Evolutionary conservation across 495 filamentous ascomycete genomes (phyloP), one percentile per base, ranked within the genome.

Genomic region (Tuber brumale): DNA sequence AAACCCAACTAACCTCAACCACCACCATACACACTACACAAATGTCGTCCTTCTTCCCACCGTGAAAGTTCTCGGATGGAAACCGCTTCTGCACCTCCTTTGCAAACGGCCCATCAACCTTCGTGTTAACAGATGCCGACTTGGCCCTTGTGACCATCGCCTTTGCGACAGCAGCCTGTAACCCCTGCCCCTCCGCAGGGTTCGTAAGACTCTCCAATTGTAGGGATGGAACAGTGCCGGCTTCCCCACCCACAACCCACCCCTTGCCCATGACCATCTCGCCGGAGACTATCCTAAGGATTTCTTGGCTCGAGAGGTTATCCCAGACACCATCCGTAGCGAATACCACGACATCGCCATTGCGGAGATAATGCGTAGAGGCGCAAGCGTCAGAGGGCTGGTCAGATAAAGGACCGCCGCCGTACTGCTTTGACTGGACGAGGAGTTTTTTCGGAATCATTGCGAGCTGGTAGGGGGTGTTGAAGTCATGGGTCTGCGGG

Each of bases 301-400:
- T 90, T 77, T 98, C 93, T 81, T 94, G 91, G 78, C 93, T 90
- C 78, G 91, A 94, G n/a, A 99, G 86, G 81, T 99, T 99, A 83
- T 99, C 95, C 90, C 94, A 97, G 6, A 98, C 93, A 7, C 95
- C 95, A 82, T 99, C 95, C 10, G 93, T 97, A 6, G 94, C 95
- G 76, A 98, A 91, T 23, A 99, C 85, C 21, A 98, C 84, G 10
- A 98, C 91, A 83, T 99, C 95, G 8, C 95, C 95, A 84, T 97
- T 93, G 74, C 91, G 90, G 77, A 97, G 88, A 16, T 84, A 84
- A 81, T 96, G 89, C 69, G 88, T 88, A 66, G 92, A 91, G 46
- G 95, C 88, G 77, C 89, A 89, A n/a, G 96, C 93, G 81, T 97
- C 95, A 70, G 87, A 87, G 23, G 95, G 95, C 77, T 90, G 87